phyloP scores from a whole-genome alignment of 140 eudicot genomes.

The Oenanthe javanica region DNA sequence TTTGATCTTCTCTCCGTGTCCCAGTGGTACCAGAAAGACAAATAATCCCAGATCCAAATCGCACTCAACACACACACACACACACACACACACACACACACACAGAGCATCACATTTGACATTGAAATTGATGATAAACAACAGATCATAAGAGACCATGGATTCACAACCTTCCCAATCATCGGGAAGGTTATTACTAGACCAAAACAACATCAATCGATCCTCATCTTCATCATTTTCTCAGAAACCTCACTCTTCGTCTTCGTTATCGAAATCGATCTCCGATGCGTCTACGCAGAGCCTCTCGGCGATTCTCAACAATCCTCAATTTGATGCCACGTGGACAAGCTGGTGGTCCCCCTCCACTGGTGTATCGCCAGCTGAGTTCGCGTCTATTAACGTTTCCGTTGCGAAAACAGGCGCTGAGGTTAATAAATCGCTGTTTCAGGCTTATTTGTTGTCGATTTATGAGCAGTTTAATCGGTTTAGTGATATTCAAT shows the following conservation, averaged over 20 bases:
- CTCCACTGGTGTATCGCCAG: background rate
- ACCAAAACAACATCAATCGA: background rate
- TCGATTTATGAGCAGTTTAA: background rate
- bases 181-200: slow-evolving; percentile 41
- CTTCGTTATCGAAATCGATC: slow-evolving; percentile 30
- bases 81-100: no score
- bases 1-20: no score
- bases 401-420: background rate
- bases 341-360: slow-evolving; percentile 1
- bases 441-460: slow-evolving; percentile 3
- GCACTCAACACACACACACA: no score
- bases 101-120: background rate
- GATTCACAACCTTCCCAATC: slow-evolving; percentile 59
- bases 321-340: slow-evolving; percentile 1
- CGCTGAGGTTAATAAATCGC: background rate
- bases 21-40: no score
- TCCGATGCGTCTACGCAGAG: slow-evolving; percentile 31
- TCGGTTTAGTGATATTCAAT: slow-evolving; percentile 47
- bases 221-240: background rate
- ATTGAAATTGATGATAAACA: background rate
- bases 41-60: no score
- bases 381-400: background rate
- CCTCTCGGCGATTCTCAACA: background rate
- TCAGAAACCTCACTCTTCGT: background rate
- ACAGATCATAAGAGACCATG: slow-evolving; percentile 23